A percentile compares a stretch with the other conserved stretches of the same genome.
These are phyloP conservation scores for Arthrocladium fulminans DNA, from an alignment of 2,329 filamentous ascomycete genomes.

Conservation along the genomic window DNA sequence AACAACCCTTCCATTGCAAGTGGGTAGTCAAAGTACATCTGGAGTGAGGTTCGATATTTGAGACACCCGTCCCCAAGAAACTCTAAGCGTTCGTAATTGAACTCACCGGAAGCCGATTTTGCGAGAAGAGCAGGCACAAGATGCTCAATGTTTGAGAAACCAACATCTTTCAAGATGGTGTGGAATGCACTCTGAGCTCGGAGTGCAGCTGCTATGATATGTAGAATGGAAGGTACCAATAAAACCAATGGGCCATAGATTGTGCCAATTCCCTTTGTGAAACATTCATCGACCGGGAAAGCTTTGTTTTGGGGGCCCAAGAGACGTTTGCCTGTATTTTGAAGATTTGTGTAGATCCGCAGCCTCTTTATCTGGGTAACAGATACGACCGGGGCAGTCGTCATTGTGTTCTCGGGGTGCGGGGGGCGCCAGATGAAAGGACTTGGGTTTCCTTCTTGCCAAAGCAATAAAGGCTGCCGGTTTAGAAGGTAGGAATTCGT, in stretches of 20 bases:
- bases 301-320: not conserved
- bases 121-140: conserved; percentile 3
- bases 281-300: not conserved
- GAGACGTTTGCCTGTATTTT: not conserved
- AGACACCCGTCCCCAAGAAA: conserved; percentile 79
- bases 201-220: conserved; percentile 16
- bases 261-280: conserved; percentile 1
- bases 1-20: conserved; percentile 70
- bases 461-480: conserved; percentile 3
- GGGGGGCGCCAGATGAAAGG: conserved; percentile 2
- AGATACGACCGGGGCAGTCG: not conserved
- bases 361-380: conserved; percentile 1
- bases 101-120: conserved; percentile 1
- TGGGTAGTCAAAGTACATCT: conserved; percentile 52
- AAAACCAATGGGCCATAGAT: conserved; percentile 15
- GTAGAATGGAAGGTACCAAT: conserved; percentile 19
- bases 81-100: conserved; percentile 74
- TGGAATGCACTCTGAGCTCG: conserved; percentile 13
- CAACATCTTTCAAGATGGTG: conserved; percentile 10
- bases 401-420: not conserved
- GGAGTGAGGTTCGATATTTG: conserved; percentile 62
- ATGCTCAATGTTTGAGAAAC: not conserved
- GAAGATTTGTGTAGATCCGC: not conserved
- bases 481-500: not conserved
- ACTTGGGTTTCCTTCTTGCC: not conserved